Evolutionary conservation across 805 yeast species (phyloP).

Genomic region (Teunomyces stri): DNA sequence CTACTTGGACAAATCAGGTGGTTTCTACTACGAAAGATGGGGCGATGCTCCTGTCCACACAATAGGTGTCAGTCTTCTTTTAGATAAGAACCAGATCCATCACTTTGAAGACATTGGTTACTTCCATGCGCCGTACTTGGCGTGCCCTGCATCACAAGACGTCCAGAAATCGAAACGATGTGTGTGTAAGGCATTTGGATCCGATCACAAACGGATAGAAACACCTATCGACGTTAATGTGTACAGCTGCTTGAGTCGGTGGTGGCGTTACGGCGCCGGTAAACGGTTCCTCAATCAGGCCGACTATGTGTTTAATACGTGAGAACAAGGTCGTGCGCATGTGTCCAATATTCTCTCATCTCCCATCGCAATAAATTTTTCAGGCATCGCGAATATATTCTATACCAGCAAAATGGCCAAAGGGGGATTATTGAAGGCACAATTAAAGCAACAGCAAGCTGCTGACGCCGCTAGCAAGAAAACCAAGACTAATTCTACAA

Average conservation of each 20-base stretch:
- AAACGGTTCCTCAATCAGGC: constrained; percentile 52
- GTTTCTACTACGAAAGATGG: constrained; percentile 61
- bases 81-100: constrained; percentile 37
- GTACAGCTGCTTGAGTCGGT: constrained; percentile 64
- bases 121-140: constrained; percentile 41
- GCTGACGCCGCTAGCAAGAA: constrained; percentile 22
- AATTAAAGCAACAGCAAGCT: constrained; percentile 28
- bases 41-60: constrained; percentile 54
- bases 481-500: constrained; percentile 21
- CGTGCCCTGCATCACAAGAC: constrained; percentile 39
- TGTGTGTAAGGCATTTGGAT: constrained; percentile 25
- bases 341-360: constrained; percentile 5
- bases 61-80: constrained; percentile 32
- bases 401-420: constrained; percentile 24
- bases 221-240: constrained; percentile 43
- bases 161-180: constrained; percentile 36
- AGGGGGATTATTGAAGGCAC: constrained; percentile 28
- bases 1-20: constrained; percentile 46
- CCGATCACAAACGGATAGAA: constrained; percentile 12
- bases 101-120: constrained; percentile 47
- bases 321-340: constrained; percentile 9
- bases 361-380: constrained; percentile 13
- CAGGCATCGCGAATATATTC: constrained; percentile 6
- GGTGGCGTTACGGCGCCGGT: constrained; percentile 76
- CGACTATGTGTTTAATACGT: constrained; percentile 11